Conservation (phyloP, 2,329 filamentous ascomycete genomes). For the Phialophora expanda region DNA sequence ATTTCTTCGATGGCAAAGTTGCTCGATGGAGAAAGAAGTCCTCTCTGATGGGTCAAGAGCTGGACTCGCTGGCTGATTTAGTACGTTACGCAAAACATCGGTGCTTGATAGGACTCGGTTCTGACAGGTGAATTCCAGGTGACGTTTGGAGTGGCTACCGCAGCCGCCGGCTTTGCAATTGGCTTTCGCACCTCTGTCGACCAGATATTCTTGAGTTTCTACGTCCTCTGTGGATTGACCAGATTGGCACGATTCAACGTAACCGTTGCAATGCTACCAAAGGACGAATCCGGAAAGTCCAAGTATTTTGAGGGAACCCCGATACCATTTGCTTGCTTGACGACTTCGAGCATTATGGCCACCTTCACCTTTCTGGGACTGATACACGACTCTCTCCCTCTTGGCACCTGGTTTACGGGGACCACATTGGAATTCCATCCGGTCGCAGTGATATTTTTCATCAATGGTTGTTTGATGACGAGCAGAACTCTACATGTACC, state of each 20-base stretch:
- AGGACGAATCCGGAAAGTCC: conserved; percentile 88
- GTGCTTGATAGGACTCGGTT: not conserved
- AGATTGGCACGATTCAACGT: conserved; percentile 97
- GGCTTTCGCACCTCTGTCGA: conserved; percentile 84
- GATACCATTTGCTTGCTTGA: conserved; percentile 81
- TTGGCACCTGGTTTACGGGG: conserved; percentile 71
- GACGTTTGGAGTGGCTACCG: conserved; percentile 91
- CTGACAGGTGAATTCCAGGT: conserved; percentile 62
- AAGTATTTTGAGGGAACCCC: conserved; percentile 97
- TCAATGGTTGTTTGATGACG: conserved; percentile 94
- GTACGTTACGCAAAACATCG: conserved; percentile 59
- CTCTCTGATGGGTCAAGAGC: conserved; percentile 95
- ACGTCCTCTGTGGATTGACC: conserved; percentile 85
- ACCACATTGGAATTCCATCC: conserved; percentile 83
- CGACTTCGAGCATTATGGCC: conserved; percentile 80
- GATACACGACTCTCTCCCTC: conserved; percentile 77
- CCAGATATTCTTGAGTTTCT: conserved; percentile 79
- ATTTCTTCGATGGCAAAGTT: conserved; percentile 97
- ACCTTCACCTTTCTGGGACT: conserved; percentile 85
- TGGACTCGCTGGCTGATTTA: conserved; percentile 93
- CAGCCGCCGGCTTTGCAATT: conserved; percentile 83
- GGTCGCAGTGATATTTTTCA: conserved; percentile 75
- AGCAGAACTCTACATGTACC: conserved; percentile 79
- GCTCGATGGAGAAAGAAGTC: conserved; percentile 97
- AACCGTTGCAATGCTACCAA: conserved; percentile 84